Evolutionary conservation across 768 basidiomycete genomes (phyloP).

Genomic region (Boletus huronensis): DNA sequence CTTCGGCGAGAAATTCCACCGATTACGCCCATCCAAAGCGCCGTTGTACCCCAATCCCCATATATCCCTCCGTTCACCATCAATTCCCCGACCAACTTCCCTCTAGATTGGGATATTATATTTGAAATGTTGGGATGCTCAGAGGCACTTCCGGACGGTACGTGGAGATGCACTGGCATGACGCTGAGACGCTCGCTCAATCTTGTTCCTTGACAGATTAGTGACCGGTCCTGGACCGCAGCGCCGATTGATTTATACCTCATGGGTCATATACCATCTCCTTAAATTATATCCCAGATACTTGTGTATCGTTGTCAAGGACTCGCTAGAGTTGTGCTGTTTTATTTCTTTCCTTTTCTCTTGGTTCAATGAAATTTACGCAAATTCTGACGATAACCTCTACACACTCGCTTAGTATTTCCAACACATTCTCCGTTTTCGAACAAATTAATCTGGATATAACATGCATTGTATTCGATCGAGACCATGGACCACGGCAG

Average conservation of each 20-base stretch:
- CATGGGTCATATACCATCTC: slow-evolving; percentile 3
- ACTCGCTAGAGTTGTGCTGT: slow-evolving; percentile 1
- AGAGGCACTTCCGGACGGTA: background rate
- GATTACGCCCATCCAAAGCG: background rate
- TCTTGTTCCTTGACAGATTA: slow-evolving; percentile 2
- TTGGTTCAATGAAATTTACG: background rate
- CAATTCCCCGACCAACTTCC: slow-evolving; percentile 18
- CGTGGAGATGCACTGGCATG: background rate
- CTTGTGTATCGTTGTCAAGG: slow-evolving; percentile 3
- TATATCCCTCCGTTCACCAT: slow-evolving; percentile 1
- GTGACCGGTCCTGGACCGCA: background rate
- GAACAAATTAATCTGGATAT: background rate
- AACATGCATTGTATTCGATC: slow-evolving; percentile 1
- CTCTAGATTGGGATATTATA: slow-evolving; percentile 31
- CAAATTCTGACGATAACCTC: background rate
- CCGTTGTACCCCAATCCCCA: background rate
- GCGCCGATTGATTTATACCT: slow-evolving; percentile 1
- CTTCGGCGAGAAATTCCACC: background rate
- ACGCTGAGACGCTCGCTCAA: background rate
- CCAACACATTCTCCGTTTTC: background rate
- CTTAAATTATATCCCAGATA: slow-evolving; percentile 1
- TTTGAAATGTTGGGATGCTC: slow-evolving; percentile 28
- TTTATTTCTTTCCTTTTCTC: background rate
- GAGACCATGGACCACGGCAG: background rate
- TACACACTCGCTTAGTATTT: background rate